phyloP scores from a whole-genome alignment of 2,329 filamentous ascomycete species.

The Phialophora verrucosa region DNA sequence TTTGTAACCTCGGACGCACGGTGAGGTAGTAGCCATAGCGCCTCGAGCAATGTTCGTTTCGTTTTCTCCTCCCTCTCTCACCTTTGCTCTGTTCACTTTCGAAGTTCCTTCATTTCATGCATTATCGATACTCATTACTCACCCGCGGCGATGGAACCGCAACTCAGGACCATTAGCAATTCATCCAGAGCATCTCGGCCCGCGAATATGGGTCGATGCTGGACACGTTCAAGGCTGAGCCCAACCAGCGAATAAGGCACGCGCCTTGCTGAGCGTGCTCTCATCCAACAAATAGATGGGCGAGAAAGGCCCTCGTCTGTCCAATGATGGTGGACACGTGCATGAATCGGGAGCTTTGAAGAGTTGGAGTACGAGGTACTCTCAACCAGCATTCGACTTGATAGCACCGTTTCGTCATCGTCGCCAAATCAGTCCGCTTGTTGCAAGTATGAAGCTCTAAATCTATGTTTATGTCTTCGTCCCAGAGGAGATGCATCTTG shows the following conservation, averaged over 20 bases:
- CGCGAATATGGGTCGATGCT: neutral
- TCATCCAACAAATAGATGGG: neutral
- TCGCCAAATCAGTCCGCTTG: neutral
- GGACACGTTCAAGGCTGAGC: neutral
- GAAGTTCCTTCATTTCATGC: neutral
- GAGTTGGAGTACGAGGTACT: neutral
- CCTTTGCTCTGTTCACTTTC: neutral
- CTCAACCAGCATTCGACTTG: neutral
- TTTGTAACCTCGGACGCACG: neutral
- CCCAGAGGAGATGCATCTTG: neutral
- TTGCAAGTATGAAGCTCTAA: too few relatives aligned
- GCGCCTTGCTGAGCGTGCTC: conserved; percentile 19
- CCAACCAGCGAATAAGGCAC: conserved; percentile 9
- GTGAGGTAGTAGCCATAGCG: conserved; percentile 3
- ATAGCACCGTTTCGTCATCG: neutral
- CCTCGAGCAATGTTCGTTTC: neutral
- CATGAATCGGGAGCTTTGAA: neutral
- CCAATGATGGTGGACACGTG: neutral
- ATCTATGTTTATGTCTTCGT: neutral
- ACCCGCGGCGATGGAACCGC: neutral
- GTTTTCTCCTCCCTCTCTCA: neutral
- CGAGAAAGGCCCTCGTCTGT: neutral
- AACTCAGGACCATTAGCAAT: neutral
- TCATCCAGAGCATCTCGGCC: neutral
- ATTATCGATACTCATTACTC: neutral